Base-by-base conservation (phyloP, 139 green algal genomes). In the Volvox reticuliferus region DNA sequence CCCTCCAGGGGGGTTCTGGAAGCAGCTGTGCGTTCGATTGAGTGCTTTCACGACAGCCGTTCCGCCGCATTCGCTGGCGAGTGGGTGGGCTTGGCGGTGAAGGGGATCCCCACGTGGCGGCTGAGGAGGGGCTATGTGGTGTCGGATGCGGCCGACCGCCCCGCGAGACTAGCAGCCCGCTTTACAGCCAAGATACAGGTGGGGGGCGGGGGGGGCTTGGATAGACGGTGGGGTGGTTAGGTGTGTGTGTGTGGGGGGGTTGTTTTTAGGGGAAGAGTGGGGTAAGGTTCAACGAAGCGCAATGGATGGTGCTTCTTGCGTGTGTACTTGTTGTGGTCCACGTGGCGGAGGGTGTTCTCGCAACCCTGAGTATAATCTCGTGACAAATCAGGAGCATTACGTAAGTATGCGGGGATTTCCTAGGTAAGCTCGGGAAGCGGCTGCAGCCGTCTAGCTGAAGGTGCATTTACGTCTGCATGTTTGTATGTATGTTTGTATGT, bases 11-110 rank as follows among this genome's bases (percentile, higher is more conserved):
- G 77, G 77, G 3, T 12, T 21, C 37, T 36, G 37, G 79, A 24
- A 22, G 37, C 79, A 22, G 80, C 55, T 16, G 68, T 78, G 22
- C 67, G 35, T 0, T 89, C 83, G 6, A 33, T 89, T 2, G 83
- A 89, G 83, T 22, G 62, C 33, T 89, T 80, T 37, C 67, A 89
- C 68, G 83, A 89, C 62, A 36, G 17, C 32, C 32, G 28, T 22
- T 44, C 97, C 96, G 37, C 36, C 26, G 68, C 84, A 12, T 18
- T 20, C 0, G 36, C 85, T 44, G 85, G 85, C 3, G 85, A 99
- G 95, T 99, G 98, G 88, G 97, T 99, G 37, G 97, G 96, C 89
- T 97, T 99, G 92, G 98, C 99, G 91, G 94, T 94, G 26, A 85
- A 86, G 91, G 91, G 68, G 1, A 35, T 94, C 73, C 95, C 93